A percentile compares a stretch with the other conserved stretches of the same genome.
Evolutionary conservation across 2,329 filamentous ascomycete genomes (phyloP).

Genomic region (Drechslerella coelobrocha): DNA sequence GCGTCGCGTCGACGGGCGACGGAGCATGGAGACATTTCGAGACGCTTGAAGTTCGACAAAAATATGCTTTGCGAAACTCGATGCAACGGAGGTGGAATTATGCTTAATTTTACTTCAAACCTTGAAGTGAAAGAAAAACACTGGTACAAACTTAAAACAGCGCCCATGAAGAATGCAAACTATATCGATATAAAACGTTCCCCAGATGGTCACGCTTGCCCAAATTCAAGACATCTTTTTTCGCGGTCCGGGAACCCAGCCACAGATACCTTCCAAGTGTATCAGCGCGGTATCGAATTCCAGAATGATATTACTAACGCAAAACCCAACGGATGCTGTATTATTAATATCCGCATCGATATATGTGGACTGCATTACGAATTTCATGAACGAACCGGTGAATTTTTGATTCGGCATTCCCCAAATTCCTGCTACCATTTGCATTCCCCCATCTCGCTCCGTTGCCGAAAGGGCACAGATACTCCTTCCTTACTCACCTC

Average conservation of each 20-base stretch:
- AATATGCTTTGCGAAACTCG: background rate
- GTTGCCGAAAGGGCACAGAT: slow-evolving; percentile 48
- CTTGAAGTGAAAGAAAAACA: too few species aligned
- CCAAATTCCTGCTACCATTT: background rate
- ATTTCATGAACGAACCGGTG: background rate
- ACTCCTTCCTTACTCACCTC: slow-evolving; percentile 4
- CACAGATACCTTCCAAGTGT: too few species aligned
- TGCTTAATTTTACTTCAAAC: background rate
- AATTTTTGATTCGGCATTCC: too few species aligned
- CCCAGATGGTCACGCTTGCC: too few species aligned
- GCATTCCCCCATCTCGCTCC: slow-evolving; percentile 32
- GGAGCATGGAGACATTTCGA: slow-evolving; percentile 8
- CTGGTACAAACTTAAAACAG: too few species aligned
- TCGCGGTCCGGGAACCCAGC: too few species aligned
- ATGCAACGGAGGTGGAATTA: background rate
- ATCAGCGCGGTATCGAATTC: too few species aligned
- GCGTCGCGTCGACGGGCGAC: slow-evolving; percentile 3
- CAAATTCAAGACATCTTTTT: too few species aligned
- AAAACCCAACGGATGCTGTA: background rate
- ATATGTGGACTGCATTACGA: background rate
- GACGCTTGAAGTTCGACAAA: background rate
- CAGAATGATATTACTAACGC: background rate
- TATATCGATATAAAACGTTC: too few species aligned
- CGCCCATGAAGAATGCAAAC: too few species aligned
- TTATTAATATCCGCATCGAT: background rate